Evolutionary conservation across 1,139 yeast species (phyloP).

Genomic region (Blastobotrys proliferans): DNA sequence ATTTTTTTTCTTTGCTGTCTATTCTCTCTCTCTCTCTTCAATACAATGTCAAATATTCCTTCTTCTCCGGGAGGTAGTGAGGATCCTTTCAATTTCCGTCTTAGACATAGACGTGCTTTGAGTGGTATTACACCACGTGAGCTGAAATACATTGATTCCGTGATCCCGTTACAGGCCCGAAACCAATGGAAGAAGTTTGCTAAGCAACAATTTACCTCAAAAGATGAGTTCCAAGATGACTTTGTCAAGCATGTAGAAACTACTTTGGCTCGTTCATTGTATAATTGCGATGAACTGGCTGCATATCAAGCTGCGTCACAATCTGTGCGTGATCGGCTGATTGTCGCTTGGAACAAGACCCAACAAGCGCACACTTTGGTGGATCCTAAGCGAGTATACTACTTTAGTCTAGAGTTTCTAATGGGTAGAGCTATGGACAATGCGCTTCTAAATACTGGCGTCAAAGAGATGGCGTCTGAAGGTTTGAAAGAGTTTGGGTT

Average conservation of each 20-base stretch:
- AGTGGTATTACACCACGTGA: slow-evolving; percentile 92
- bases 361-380: slow-evolving; percentile 83
- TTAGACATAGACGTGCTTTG: slow-evolving; percentile 53
- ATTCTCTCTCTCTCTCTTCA: neutral
- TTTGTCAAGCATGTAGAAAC: slow-evolving; percentile 88
- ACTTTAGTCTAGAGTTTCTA: slow-evolving; percentile 79
- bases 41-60: slow-evolving; percentile 9
- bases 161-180: slow-evolving; percentile 75
- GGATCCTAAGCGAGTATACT: slow-evolving; percentile 85
- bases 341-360: slow-evolving; percentile 88
- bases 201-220: slow-evolving; percentile 46
- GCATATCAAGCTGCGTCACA: slow-evolving; percentile 88
- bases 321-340: slow-evolving; percentile 72
- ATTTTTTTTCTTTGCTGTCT: neutral
- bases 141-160: slow-evolving; percentile 74
- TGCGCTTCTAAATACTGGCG: slow-evolving; percentile 75
- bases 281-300: slow-evolving; percentile 87
- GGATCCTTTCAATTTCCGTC: slow-evolving; percentile 19
- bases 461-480: slow-evolving; percentile 48
- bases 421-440: slow-evolving; percentile 97
- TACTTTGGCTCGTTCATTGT: slow-evolving; percentile 80
- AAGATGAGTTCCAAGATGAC: slow-evolving; percentile 60
- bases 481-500: slow-evolving; percentile 79
- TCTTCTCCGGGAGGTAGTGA: slow-evolving; percentile 17
- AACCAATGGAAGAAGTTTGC: slow-evolving; percentile 70